Percentiles rank a stretch among this genome's conserved stretches.
Conservation (phyloP, 345 rosid species). For the Brassica juncea region DNA sequence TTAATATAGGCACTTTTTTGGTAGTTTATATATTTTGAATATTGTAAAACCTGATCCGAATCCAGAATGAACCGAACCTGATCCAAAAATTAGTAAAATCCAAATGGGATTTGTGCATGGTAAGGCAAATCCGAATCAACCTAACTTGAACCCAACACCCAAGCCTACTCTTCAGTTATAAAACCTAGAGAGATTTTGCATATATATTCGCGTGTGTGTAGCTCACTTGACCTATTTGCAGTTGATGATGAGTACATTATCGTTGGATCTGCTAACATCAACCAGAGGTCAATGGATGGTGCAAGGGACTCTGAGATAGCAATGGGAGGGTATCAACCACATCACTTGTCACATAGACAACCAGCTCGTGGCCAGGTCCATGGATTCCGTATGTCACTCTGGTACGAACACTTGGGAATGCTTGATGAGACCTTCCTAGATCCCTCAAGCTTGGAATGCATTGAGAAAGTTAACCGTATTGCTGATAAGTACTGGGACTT, state of each 20-base stretch:
- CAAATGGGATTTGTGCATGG: neutral
- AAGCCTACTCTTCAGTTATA: neutral
- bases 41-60: too few species aligned
- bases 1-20: neutral
- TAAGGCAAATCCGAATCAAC: neutral
- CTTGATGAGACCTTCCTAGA: constrained; percentile 69
- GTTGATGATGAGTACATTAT: constrained; percentile 97
- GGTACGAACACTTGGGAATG: constrained; percentile 98
- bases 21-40: neutral
- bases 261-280: constrained; percentile 97
- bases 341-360: constrained; percentile 71
- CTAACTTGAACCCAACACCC: neutral
- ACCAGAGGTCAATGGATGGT: constrained; percentile 98
- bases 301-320: constrained; percentile 98
- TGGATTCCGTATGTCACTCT: constrained; percentile 91
- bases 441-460: constrained; percentile 69
- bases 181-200: neutral
- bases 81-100: neutral
- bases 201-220: neutral
- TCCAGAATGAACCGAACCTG: neutral
- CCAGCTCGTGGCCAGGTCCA: constrained; percentile 94
- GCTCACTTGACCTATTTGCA: constrained; percentile 36
- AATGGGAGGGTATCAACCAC: constrained; percentile 95
- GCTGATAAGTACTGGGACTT: constrained; percentile 90
- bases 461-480: constrained; percentile 68